phyloP scores from a whole-genome alignment of 2,329 filamentous ascomycete genomes.

The Sodiomyces alkalinus region DNA sequence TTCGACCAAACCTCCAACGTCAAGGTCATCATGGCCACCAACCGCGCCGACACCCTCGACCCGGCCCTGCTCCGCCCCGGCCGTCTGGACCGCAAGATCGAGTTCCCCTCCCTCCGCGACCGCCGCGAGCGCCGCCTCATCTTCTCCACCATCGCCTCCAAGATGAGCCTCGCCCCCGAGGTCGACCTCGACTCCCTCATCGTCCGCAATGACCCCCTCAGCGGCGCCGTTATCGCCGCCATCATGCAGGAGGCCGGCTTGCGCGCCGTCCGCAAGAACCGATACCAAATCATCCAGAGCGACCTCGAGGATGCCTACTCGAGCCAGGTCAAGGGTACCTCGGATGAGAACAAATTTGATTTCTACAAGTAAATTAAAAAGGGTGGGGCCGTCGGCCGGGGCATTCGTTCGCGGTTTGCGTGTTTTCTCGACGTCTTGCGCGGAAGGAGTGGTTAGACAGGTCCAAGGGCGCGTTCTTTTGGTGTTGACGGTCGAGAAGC shows the following conservation, averaged over 20 bases:
- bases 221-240: conserved; percentile 88
- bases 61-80: conserved; percentile 88
- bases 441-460: too few species aligned
- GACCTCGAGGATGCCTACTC: conserved; percentile 97
- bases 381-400: conserved; percentile 1
- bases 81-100: conserved; percentile 93
- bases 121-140: conserved; percentile 90
- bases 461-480: too few species aligned
- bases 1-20: conserved; percentile 99
- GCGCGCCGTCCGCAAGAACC: conserved; percentile 87
- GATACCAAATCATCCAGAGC: conserved; percentile 97
- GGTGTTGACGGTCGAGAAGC: too few species aligned
- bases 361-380: conserved; percentile 90
- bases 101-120: conserved; percentile 91
- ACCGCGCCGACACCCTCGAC: conserved; percentile 92
- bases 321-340: conserved; percentile 76
- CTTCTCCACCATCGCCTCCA: conserved; percentile 89
- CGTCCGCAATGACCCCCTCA: conserved; percentile 88
- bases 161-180: conserved; percentile 95
- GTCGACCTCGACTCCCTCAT: conserved; percentile 94
- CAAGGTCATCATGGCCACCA: conserved; percentile 99
- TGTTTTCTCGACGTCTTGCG: too few species aligned
- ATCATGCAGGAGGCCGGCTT: conserved; percentile 99
- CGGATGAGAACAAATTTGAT: conserved; percentile 63
- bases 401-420: background rate